Conservation (phyloP, 2,329 filamentous ascomycete genomes). For the Calonectria hawksworthii region DNA sequence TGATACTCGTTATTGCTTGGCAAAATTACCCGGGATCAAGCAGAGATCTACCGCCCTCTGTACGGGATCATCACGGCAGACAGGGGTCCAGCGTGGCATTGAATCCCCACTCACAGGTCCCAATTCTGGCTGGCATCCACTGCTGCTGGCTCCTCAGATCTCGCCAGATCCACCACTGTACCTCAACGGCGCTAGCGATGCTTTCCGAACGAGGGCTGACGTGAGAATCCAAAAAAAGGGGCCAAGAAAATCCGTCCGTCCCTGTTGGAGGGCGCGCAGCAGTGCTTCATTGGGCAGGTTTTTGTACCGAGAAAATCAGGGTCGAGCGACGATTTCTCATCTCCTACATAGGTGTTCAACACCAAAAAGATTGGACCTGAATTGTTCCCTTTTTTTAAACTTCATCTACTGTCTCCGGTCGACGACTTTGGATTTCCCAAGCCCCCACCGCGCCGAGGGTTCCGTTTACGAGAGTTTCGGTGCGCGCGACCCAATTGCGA, state of each 20-base stretch:
- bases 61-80: slow-evolving; percentile 6
- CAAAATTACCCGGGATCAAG: background rate
- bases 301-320: background rate
- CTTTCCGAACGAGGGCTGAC: background rate
- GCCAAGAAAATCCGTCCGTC: background rate
- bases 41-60: background rate
- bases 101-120: background rate
- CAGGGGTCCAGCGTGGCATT: background rate
- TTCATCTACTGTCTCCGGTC: background rate
- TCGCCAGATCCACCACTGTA: background rate
- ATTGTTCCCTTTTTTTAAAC: background rate
- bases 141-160: background rate
- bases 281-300: background rate
- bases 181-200: background rate
- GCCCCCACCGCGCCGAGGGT: background rate
- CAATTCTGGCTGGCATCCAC: background rate
- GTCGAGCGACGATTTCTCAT: background rate
- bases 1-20: background rate
- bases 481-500: background rate
- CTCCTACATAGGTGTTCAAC: background rate
- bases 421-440: background rate
- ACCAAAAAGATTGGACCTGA: no score
- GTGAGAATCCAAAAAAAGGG: background rate
- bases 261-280: background rate
- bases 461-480: background rate